phyloP scores from a whole-genome alignment of 306 rosid genomes.

The Prunus campanulata region DNA sequence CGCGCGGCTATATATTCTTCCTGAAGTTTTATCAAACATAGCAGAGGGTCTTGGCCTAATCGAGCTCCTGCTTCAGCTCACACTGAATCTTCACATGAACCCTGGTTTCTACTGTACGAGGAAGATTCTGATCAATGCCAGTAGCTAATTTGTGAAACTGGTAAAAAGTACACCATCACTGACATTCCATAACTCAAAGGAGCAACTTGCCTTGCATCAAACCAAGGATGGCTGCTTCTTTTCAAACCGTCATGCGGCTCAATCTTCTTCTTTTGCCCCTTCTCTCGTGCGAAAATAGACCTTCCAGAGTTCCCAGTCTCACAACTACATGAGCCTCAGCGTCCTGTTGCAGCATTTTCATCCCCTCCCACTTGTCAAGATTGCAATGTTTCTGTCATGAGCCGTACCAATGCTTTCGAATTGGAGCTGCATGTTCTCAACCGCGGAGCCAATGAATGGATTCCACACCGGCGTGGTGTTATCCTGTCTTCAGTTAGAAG shows the following conservation, averaged over 20 bases:
- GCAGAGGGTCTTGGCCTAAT: slow-evolving; percentile 8
- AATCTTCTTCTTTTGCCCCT: slow-evolving; percentile 30
- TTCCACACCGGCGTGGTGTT: not conserved
- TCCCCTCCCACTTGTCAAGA: slow-evolving; percentile 15
- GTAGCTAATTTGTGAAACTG: not conserved
- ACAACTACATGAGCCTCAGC: not conserved
- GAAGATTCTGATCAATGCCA: not conserved
- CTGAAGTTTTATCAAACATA: not conserved
- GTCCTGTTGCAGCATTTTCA: slow-evolving; percentile 28
- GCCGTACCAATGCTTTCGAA: not conserved
- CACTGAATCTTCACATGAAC: not conserved
- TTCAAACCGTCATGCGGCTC: not conserved
- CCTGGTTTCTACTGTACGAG: slow-evolving; percentile 23
- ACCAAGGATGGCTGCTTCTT: slow-evolving; percentile 35
- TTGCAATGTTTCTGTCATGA: slow-evolving; percentile 22
- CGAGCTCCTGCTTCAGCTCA: slow-evolving; percentile 10
- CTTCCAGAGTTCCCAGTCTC: slow-evolving; percentile 24
- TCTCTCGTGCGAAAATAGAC: slow-evolving; percentile 17
- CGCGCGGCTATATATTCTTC: no score
- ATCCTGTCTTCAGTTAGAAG: no score
- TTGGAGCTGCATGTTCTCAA: not conserved
- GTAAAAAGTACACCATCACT: not conserved
- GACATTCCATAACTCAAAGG: no score
- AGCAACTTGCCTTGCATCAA: slow-evolving; percentile 30
- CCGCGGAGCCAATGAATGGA: slow-evolving; percentile 9